Conservation (phyloP, 202 grass and related monocot species). For the Brachypodium distachyon region DNA sequence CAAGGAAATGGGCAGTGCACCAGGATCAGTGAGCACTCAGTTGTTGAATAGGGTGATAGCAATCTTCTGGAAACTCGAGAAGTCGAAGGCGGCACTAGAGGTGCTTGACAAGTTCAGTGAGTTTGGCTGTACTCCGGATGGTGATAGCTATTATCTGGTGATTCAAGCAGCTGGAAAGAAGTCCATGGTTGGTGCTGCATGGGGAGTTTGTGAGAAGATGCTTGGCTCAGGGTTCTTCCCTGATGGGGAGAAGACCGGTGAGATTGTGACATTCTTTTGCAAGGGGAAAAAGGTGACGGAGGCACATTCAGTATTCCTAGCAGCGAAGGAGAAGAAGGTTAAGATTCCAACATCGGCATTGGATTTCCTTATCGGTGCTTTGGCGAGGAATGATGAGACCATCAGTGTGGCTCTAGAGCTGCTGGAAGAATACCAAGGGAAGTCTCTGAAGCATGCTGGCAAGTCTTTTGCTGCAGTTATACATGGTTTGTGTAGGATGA, state of each 20-base stretch:
- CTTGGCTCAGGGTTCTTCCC: conserved; percentile 68
- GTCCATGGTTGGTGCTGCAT: conserved; percentile 46
- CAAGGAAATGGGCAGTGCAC: conserved; percentile 59
- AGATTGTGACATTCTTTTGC: conserved; percentile 52
- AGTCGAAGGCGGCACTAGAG: conserved; percentile 60
- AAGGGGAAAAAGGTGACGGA: conserved; percentile 59
- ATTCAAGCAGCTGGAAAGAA: conserved; percentile 68
- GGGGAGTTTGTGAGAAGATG: conserved; percentile 79
- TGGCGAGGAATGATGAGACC: conserved; percentile 63
- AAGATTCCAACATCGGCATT: conserved; percentile 29
- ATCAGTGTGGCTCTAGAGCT: conserved; percentile 44
- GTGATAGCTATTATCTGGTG: conserved; percentile 60
- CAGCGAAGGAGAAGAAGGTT: conserved; percentile 60
- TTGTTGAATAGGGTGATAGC: conserved; percentile 59
- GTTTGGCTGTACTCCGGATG: conserved; percentile 54
- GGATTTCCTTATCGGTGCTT: conserved; percentile 45
- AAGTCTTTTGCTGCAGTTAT: conserved; percentile 51
- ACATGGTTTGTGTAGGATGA: conserved; percentile 64
- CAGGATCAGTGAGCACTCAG: conserved; percentile 32
- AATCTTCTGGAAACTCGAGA: conserved; percentile 67
- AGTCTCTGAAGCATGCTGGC: conserved; percentile 54
- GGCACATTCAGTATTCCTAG: conserved; percentile 54
- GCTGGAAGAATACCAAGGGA: conserved; percentile 56
- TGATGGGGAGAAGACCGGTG: conserved; percentile 42
- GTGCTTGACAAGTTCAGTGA: conserved; percentile 72